A percentile compares a stretch with the other conserved stretches of the same genome.
Evolutionary conservation across 2,329 filamentous ascomycete species (phyloP).

Genomic region (Curvularia eragrostidis): DNA sequence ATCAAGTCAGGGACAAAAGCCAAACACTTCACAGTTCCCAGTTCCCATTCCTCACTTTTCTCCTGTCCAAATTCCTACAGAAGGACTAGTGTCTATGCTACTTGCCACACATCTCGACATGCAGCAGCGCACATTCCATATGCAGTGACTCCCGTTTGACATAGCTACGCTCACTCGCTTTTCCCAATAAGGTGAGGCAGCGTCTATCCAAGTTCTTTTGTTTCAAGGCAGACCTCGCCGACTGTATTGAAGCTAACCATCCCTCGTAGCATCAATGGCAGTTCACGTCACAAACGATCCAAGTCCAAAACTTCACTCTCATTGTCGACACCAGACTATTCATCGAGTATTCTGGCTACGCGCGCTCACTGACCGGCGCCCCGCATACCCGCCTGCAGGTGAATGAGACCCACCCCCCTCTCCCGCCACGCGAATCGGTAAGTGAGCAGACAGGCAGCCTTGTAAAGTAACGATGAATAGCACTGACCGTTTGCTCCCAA

Average conservation of each 20-base stretch:
- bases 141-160: not conserved
- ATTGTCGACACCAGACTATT: not conserved
- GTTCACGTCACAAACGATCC: not conserved
- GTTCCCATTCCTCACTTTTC: not conserved
- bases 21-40: not conserved
- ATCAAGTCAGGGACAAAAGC: conserved; percentile 1
- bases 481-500: not conserved
- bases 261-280: not conserved
- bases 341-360: too few species aligned
- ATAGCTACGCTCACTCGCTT: not conserved
- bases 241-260: not conserved
- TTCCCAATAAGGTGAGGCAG: not conserved
- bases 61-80: not conserved
- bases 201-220: not conserved
- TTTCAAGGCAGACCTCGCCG: not conserved
- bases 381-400: not conserved
- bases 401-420: not conserved
- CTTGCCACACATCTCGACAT: not conserved
- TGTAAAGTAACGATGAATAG: not conserved
- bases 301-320: not conserved
- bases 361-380: not conserved
- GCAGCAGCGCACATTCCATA: not conserved
- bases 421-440: not conserved
- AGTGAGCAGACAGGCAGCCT: not conserved
- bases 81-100: not conserved